Percentiles rank a stretch among this genome's conserved stretches.
Conservation (phyloP, 2,329 filamentous ascomycete species). For the Fonsecaea erecta region DNA sequence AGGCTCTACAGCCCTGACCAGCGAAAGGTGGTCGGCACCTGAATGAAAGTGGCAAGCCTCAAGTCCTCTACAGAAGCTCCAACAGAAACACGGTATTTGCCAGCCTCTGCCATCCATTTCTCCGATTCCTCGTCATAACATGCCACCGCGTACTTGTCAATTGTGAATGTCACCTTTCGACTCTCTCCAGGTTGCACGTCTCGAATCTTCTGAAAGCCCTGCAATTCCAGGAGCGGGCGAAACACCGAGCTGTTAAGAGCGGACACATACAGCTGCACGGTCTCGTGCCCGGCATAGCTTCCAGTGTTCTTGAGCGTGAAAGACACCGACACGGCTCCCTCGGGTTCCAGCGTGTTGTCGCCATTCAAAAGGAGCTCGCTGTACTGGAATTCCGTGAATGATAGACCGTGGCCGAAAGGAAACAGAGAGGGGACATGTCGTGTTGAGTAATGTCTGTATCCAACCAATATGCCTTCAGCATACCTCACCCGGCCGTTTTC, state of each 20-base stretch:
- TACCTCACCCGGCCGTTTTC: slow-evolving; percentile 74
- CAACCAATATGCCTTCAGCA: slow-evolving; percentile 78
- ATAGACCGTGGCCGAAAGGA: slow-evolving; percentile 77
- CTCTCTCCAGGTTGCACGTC: not conserved
- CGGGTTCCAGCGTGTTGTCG: not conserved
- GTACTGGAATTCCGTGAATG: slow-evolving; percentile 70
- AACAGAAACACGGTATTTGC: not conserved
- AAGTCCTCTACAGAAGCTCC: slow-evolving; percentile 1
- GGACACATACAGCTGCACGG: not conserved
- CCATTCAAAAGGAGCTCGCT: not conserved
- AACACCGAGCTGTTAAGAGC: not conserved
- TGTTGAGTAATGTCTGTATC: slow-evolving; percentile 78
- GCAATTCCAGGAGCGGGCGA: slow-evolving; percentile 2
- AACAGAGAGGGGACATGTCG: slow-evolving; percentile 67
- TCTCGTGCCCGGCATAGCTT: not conserved
- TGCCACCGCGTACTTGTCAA: slow-evolving; percentile 6
- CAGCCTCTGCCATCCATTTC: not conserved
- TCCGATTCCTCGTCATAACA: not conserved
- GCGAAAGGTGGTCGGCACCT: not conserved
- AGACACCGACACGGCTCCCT: slow-evolving; percentile 3
- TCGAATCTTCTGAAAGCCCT: not conserved
- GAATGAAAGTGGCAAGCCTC: slow-evolving; percentile 2
- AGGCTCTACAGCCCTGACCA: not conserved
- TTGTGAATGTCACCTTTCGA: not conserved
- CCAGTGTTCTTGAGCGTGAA: not conserved